Base-by-base conservation (phyloP, 176 grass and related monocot species). In the Ensete glaucum region DNA sequence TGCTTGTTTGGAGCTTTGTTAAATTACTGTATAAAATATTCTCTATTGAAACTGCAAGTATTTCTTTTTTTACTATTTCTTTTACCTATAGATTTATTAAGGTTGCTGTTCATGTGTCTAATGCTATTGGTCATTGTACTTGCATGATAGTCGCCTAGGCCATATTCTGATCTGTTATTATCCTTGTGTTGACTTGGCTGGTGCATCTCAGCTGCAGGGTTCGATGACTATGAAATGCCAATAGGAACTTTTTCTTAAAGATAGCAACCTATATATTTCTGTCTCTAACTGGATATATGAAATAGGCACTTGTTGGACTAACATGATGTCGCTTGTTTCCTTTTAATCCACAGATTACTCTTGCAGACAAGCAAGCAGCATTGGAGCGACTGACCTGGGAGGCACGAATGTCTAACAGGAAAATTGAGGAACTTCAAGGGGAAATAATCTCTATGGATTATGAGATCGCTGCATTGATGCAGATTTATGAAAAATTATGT, bases 371-470 rank as follows among this genome's bases (percentile, higher is more conserved):
- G 63, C 96, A 99, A 87, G 91, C 96, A 26, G 65, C 62, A 77
- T 75, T 99, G 80, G 96, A 99, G 67, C 91, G 94, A 81, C 58
- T 95, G 67, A 89, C 89, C 83, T 99, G 91, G 96, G 96, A 99
- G 65, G 82, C 92, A 19, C 85, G 85, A 19, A 85, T 55, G 49
- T 95, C 91, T 74, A 95, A 91, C 81, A 82, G 82, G 77, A 99
- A 91, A 74, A 81, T 95, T 0, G 84, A 94, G 80, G 96, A 94
- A 79, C 90, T 99, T 84, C 84, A 91, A 88, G 91, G 85, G 50
- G 87, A 88, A 83, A 74, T 91, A 8, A 77, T 76, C 49, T 91
- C 66, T 72, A 99, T 91, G 96, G 84, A 89, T 54, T 89, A 91
- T 19, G 96, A 91, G 56, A 99, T 94, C 59, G 82, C 81, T 82